Percentiles rank a stretch among this genome's conserved stretches.
phyloP scores from a whole-genome alignment of 345 rosid genomes.

The Bretschneidera sinensis region DNA sequence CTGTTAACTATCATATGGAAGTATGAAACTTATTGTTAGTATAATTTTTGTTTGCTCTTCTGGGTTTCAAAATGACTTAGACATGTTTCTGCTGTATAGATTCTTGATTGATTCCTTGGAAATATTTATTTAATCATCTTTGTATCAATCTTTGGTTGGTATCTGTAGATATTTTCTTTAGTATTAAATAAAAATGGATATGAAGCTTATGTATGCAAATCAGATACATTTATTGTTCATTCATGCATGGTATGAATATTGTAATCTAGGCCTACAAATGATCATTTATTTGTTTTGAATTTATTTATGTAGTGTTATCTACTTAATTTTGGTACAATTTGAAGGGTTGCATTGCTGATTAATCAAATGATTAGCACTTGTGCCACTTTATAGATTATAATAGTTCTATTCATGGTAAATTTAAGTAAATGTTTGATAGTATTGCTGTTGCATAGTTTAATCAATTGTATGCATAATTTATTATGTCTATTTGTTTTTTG shows the following conservation, averaged over 20 bases:
- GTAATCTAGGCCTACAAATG: constrained; percentile 23
- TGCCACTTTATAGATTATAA: too few relatives aligned
- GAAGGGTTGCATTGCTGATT: not conserved
- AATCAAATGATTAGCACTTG: constrained; percentile 1
- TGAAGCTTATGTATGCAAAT: constrained; percentile 15
- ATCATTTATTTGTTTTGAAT: constrained; percentile 8
- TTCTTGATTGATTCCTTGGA: constrained; percentile 1
- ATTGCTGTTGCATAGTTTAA: constrained; percentile 2
- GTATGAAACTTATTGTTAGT: too few relatives aligned
- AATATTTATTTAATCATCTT: not conserved
- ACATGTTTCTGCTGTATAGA: not conserved
- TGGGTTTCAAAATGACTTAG: not conserved
- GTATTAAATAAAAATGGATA: constrained; percentile 4
- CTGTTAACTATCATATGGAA: not conserved
- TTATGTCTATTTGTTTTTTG: constrained; percentile 3
- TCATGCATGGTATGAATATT: constrained; percentile 26
- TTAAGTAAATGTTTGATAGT: constrained; percentile 3
- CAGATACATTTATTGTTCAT: constrained; percentile 19
- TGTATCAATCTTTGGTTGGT: not conserved
- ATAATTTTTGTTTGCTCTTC: not conserved
- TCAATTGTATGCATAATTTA: constrained; percentile 11
- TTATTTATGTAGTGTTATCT: too few relatives aligned
- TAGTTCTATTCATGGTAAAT: not conserved
- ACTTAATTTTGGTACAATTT: too few relatives aligned
- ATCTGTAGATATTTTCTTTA: not conserved